A percentile compares a stretch with the other conserved stretches of the same genome.
These are phyloP conservation scores for Conringia planisiliqua DNA, from an alignment of 345 rosid genomes.

Conservation along the genomic window DNA sequence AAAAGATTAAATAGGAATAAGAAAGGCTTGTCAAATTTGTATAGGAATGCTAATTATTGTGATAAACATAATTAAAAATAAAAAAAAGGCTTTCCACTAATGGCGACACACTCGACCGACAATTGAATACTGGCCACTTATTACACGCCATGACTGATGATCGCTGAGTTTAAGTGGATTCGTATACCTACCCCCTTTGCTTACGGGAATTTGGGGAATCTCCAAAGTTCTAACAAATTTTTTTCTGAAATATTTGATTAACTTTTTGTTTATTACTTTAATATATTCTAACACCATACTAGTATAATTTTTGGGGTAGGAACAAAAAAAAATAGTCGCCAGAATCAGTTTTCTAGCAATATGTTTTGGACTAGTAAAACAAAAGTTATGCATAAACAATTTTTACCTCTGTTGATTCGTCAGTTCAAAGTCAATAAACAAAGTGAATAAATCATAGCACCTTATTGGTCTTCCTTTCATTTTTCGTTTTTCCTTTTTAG, in stretches of 20 bases:
- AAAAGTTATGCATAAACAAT: neutral
- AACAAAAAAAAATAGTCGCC: too few relatives aligned
- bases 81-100: slow-evolving; percentile 11
- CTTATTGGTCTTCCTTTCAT: too few relatives aligned
- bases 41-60: neutral
- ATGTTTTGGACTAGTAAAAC: neutral
- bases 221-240: slow-evolving; percentile 1
- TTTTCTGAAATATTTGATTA: neutral
- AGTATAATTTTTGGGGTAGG: too few relatives aligned
- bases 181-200: slow-evolving; percentile 5
- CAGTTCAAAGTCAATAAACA: too few relatives aligned
- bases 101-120: slow-evolving; percentile 26
- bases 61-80: neutral
- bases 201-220: slow-evolving; percentile 16
- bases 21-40: neutral
- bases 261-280: neutral
- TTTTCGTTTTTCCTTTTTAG: too few relatives aligned
- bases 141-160: slow-evolving; percentile 11
- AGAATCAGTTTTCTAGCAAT: too few relatives aligned
- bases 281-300: neutral
- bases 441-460: neutral
- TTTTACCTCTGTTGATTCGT: too few relatives aligned
- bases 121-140: slow-evolving; percentile 12
- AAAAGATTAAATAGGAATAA: neutral
- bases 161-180: slow-evolving; percentile 4